Evolutionary conservation across 306 rosid genomes (phyloP).

Genomic region (Casuarina glauca): DNA sequence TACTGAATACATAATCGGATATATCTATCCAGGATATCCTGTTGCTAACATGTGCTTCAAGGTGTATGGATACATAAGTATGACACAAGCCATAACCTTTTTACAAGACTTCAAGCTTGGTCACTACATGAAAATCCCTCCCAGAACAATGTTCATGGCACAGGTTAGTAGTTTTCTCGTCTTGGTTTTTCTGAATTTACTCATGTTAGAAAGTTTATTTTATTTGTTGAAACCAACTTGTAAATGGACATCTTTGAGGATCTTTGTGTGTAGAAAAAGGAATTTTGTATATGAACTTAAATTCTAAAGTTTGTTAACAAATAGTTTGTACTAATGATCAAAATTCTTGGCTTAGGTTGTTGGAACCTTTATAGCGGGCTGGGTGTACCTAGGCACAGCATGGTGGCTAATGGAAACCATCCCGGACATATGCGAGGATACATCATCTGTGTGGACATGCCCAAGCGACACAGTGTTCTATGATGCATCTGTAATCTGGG

Average conservation of each 20-base stretch:
- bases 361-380: constrained; percentile 62
- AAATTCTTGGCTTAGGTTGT: constrained; percentile 44
- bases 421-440: constrained; percentile 75
- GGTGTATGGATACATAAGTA: constrained; percentile 90
- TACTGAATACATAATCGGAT: constrained; percentile 86
- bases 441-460: constrained; percentile 81
- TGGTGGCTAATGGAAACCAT: constrained; percentile 96
- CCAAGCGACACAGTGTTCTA: constrained; percentile 82
- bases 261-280: no score
- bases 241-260: no score
- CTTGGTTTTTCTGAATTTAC: no score
- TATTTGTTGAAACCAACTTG: no score
- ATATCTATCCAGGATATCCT: constrained; percentile 90
- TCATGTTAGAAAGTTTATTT: no score
- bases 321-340: no score
- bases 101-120: constrained; percentile 94
- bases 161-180: constrained; percentile 43
- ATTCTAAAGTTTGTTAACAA: no score
- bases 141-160: constrained; percentile 94
- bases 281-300: no score
- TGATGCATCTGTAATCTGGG: constrained; percentile 95
- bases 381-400: constrained; percentile 75
- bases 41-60: constrained; percentile 98
- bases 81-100: constrained; percentile 84
- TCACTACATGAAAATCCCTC: constrained; percentile 98